These are phyloP conservation scores for Candida krabiensis DNA, from an alignment of 805 yeast genomes.

Conservation along the genomic window DNA sequence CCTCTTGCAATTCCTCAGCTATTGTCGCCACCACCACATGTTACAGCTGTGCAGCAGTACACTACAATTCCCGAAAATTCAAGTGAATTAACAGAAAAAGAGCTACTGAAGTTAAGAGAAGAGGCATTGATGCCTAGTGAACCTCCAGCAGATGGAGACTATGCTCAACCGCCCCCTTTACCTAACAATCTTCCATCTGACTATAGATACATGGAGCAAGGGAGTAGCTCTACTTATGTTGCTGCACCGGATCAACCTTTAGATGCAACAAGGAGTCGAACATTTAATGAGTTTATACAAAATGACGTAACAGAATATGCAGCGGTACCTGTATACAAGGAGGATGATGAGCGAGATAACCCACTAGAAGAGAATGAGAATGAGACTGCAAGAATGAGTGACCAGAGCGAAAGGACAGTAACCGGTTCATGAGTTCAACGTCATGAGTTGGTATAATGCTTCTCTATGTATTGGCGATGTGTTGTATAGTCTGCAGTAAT, in stretches of 20 bases:
- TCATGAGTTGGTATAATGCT: too few relatives aligned
- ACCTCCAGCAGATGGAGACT: slow-evolving; percentile 29
- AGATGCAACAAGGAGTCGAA: slow-evolving; percentile 2
- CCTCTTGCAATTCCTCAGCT: slow-evolving; percentile 7
- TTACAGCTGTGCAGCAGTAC: slow-evolving; percentile 9
- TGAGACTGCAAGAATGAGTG: neutral
- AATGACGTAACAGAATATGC: slow-evolving; percentile 16
- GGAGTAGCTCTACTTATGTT: neutral
- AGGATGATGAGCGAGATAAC: slow-evolving; percentile 6
- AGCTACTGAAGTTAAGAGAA: slow-evolving; percentile 52
- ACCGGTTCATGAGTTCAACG: too few relatives aligned
- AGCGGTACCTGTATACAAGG: slow-evolving; percentile 19
- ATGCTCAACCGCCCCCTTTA: slow-evolving; percentile 13
- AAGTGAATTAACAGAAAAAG: slow-evolving; percentile 53
- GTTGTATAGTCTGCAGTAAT: too few relatives aligned
- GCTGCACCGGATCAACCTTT: neutral
- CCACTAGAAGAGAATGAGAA: neutral
- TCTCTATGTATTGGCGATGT: too few relatives aligned
- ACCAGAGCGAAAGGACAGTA: neutral
- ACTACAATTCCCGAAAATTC: slow-evolving; percentile 10
- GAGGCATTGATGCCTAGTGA: slow-evolving; percentile 64
- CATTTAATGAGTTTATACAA: slow-evolving; percentile 8
- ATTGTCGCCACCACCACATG: slow-evolving; percentile 5
- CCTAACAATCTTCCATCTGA: slow-evolving; percentile 1
- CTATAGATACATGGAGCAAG: slow-evolving; percentile 1